Base-by-base conservation (phyloP, 2,329 filamentous ascomycete genomes). In the Trichoderma koningii region DNA sequence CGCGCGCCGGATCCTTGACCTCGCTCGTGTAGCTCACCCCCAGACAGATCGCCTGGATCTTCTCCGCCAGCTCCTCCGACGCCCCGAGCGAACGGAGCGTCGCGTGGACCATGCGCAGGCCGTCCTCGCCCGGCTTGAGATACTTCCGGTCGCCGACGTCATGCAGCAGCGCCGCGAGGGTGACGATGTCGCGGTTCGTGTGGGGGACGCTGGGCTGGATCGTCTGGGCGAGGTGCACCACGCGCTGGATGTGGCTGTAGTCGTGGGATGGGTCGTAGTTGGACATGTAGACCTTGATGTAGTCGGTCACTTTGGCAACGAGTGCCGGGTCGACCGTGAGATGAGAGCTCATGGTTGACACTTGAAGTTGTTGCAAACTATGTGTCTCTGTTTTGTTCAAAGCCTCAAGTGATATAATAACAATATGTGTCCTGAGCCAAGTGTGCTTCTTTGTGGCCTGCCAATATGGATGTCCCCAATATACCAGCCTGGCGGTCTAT, bases 61-160 rank as follows among this genome's bases (percentile, higher is more conserved):
- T 86, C 3, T 77, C 73, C 0, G 91, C 89, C 15, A 96, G 81
- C 6, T 77, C 75, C 2, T 79, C 72, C 0, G 81, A 74, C 10
- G 86, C 87, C 28, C 89, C 87, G 28, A 84, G 77, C 19, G 81
- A 80, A 15, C 81, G 68, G 1, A 93, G 82, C 7, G 89, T 75
- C 30, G 81, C 76, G 17, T 78, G 76, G 38, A 91, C 81, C 67
- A 87, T 77, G 15, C 83, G 86, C 3, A 83, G 80, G 4, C 80
- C 73, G 72, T 89, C 83, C 69, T 88, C 81, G 63, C 82, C 83
- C 1, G 83, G 79, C 63, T 80, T 72, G 17, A 88, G 76, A 75
- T 96, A 96, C 78, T 96, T 97, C 75, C 85, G 87, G 78, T 97
- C 93, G 67, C 91, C 92, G 19, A 96, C 88, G 71, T 97, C 93